Evolutionary conservation across 148 eudicot species (phyloP).

Genomic region (Rhododendron ovatum): DNA sequence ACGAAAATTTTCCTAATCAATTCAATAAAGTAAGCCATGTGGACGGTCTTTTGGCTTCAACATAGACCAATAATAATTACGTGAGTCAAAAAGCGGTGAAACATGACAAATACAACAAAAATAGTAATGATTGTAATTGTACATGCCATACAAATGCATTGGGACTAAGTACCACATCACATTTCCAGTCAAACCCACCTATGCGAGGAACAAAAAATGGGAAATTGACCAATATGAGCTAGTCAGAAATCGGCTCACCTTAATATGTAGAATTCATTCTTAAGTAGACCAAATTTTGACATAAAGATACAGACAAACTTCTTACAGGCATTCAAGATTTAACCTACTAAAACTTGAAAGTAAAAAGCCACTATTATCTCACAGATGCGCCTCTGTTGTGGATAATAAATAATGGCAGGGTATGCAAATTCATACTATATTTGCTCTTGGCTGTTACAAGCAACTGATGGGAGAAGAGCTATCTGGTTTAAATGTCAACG

Average conservation of each 20-base stretch:
- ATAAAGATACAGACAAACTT: background rate
- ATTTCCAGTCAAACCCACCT: background rate
- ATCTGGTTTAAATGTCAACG: conserved; percentile 47
- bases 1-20: background rate
- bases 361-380: background rate
- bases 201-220: background rate
- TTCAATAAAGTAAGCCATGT: background rate
- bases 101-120: background rate
- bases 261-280: background rate
- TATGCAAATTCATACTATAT: background rate
- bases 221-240: background rate
- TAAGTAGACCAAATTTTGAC: background rate
- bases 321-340: background rate
- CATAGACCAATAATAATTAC: background rate
- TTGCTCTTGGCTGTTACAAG: conserved; percentile 11
- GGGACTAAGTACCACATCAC: background rate
- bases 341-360: background rate
- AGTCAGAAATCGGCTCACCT: background rate
- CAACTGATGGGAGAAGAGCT: conserved; percentile 54
- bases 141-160: background rate
- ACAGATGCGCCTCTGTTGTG: background rate
- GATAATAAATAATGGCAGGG: background rate
- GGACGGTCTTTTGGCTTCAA: background rate
- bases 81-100: background rate
- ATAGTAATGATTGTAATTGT: background rate